Evolutionary conservation across 306 rosid species (phyloP).

Genomic region (Fagus crenata): DNA sequence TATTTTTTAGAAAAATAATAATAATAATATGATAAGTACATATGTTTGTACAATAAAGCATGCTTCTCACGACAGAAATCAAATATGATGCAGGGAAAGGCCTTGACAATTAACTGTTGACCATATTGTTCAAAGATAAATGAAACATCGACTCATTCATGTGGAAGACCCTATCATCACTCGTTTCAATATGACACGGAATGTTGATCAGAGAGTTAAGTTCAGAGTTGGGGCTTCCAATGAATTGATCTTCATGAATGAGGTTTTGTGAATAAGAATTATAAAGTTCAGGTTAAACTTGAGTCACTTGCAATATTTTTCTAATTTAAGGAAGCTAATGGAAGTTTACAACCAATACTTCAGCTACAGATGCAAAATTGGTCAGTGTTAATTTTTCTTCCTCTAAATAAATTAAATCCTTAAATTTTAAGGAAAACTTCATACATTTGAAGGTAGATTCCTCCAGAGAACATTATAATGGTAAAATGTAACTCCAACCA

Average conservation of each 20-base stretch:
- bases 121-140: neutral
- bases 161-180: neutral
- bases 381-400: neutral
- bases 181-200: neutral
- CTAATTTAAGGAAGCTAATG: neutral
- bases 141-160: slow-evolving; percentile 7
- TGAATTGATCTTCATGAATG: neutral
- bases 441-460: neutral
- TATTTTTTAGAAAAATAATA: neutral
- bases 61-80: slow-evolving; percentile 6
- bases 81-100: neutral
- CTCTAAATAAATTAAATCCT: neutral
- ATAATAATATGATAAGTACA: neutral
- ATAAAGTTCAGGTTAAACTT: neutral
- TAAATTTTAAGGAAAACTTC: neutral
- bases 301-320: neutral
- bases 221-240: neutral
- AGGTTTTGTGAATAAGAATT: neutral
- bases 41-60: slow-evolving; percentile 14
- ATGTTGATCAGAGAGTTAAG: neutral
- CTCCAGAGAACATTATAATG: neutral
- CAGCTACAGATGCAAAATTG: neutral
- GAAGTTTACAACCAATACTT: neutral
- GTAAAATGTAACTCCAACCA: neutral
- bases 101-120: slow-evolving; percentile 1